Conservation (phyloP, 2,329 filamentous ascomycete species). For the Colletotrichum spaethianum region DNA sequence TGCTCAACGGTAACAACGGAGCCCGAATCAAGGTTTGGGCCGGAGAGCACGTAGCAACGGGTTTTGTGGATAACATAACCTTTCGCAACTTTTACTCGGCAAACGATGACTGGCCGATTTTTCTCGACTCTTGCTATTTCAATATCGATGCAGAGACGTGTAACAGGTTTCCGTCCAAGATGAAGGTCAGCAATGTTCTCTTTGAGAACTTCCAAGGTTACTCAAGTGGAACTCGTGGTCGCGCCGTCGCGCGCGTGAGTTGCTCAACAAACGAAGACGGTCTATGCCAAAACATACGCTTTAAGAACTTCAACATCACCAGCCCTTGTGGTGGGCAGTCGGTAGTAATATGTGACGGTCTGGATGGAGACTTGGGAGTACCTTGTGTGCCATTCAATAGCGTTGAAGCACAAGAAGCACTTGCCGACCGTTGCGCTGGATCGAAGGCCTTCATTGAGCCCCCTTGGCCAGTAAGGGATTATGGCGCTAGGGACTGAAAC, state of each 20-base stretch:
- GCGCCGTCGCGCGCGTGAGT: slow-evolving; percentile 66
- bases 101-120: slow-evolving; percentile 70
- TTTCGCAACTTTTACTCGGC: slow-evolving; percentile 72
- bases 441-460: slow-evolving; percentile 44
- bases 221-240: slow-evolving; percentile 69
- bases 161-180: slow-evolving; percentile 65
- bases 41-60: slow-evolving; percentile 68
- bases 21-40: slow-evolving; percentile 75
- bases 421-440: slow-evolving; percentile 49
- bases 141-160: slow-evolving; percentile 65
- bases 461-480: slow-evolving; percentile 35
- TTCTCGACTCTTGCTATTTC: slow-evolving; percentile 75
- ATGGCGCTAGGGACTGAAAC: neutral
- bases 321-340: slow-evolving; percentile 61
- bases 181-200: slow-evolving; percentile 71
- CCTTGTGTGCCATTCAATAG: slow-evolving; percentile 54
- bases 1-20: slow-evolving; percentile 66
- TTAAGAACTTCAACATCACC: slow-evolving; percentile 68
- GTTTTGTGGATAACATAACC: slow-evolving; percentile 73
- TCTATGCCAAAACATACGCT: slow-evolving; percentile 68
- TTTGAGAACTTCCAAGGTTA: slow-evolving; percentile 72
- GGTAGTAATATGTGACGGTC: slow-evolving; percentile 66
- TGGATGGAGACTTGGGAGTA: slow-evolving; percentile 53
- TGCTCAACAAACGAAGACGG: slow-evolving; percentile 67
- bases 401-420: slow-evolving; percentile 49